Evolutionary conservation across 1,139 yeast species (phyloP).

Genomic region (Blastobotrys indianensis): DNA sequence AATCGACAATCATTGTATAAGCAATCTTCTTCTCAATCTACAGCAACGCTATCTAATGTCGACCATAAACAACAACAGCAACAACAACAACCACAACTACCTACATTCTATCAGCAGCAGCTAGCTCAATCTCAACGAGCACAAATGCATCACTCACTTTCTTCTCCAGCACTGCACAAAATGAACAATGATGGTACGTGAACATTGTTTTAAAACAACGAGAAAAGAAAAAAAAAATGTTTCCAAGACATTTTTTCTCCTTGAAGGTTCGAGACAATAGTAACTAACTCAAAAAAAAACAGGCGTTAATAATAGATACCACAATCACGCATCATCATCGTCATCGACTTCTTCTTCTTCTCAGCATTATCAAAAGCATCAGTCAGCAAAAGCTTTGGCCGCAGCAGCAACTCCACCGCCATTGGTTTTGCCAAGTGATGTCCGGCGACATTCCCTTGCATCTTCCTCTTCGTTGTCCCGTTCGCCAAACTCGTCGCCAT

Average conservation of each 20-base stretch:
- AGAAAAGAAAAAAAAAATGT: not conserved
- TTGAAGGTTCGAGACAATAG: not conserved
- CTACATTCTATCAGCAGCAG: no score
- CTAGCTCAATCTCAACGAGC: no score
- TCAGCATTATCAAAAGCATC: not conserved
- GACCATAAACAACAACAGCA: slow-evolving; percentile 3
- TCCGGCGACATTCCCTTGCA: slow-evolving; percentile 25
- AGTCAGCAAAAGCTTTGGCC: not conserved
- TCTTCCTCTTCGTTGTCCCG: slow-evolving; percentile 14
- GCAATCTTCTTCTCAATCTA: not conserved
- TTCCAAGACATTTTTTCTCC: not conserved
- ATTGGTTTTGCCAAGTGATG: slow-evolving; percentile 30
- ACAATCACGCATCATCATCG: not conserved
- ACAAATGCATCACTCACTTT: no score
- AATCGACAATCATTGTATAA: not conserved
- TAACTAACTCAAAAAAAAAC: not conserved
- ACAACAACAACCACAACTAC: slow-evolving; percentile 8
- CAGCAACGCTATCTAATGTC: not conserved
- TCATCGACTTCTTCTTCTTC: slow-evolving; percentile 6
- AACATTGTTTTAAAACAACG: not conserved
- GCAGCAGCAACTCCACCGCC: slow-evolving; percentile 17
- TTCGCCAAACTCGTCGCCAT: slow-evolving; percentile 9
- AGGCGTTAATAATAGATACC: not conserved
- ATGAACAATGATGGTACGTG: no score
- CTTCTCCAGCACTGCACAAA: no score